phyloP scores from a whole-genome alignment of 345 rosid genomes.

The Pseudoturritis turrita region DNA sequence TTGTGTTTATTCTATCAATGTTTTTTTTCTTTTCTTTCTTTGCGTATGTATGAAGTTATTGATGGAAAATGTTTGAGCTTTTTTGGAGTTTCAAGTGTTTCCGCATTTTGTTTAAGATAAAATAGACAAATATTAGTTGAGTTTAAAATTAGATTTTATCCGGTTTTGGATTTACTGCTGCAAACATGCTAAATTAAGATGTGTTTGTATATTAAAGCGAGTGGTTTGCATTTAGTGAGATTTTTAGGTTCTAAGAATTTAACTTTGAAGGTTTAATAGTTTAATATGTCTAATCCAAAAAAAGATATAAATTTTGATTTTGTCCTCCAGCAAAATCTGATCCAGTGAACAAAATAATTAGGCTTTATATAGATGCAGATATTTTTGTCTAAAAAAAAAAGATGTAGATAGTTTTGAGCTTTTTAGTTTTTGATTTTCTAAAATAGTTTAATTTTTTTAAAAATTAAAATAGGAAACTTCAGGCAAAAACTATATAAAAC shows the following conservation, averaged over 20 bases:
- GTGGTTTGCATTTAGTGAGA: neutral
- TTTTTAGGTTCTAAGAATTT: neutral
- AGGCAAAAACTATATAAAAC: too few relatives aligned
- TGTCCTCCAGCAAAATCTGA: neutral
- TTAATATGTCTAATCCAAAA: neutral
- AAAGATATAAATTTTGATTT: neutral
- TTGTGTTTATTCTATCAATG: neutral
- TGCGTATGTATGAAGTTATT: neutral
- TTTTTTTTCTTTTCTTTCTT: neutral
- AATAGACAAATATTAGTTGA: neutral
- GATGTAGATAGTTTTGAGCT: neutral
- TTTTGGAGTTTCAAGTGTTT: neutral
- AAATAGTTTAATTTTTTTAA: too few relatives aligned
- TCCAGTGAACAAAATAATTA: neutral
- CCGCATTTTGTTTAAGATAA: neutral
- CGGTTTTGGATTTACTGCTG: neutral
- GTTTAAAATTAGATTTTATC: conserved; percentile 11
- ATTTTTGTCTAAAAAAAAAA: too few relatives aligned
- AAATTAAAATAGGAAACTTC: too few relatives aligned
- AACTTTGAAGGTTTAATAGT: neutral
- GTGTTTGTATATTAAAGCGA: neutral
- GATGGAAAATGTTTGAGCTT: neutral
- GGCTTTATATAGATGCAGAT: neutral
- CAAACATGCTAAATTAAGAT: neutral
- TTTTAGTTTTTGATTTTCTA: neutral